Percentiles rank a stretch among this genome's conserved stretches.
Conservation (phyloP, 441 rosid species). For the Theobroma grandiflorum region DNA sequence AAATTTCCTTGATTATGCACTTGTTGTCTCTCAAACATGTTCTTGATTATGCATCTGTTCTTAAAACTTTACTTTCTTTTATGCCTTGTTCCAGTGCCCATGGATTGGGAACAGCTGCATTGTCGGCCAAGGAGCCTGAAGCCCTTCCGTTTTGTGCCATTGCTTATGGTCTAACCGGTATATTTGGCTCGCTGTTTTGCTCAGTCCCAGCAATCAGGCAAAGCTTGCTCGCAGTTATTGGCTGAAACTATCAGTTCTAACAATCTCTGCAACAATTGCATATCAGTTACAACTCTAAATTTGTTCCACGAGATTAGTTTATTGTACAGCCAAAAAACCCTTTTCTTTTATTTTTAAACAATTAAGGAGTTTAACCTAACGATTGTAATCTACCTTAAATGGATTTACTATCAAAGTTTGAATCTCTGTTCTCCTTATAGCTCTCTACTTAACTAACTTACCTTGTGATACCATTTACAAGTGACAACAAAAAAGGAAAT, state of each 20-base stretch:
- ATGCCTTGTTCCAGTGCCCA: slow-evolving; percentile 67
- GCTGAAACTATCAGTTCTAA: slow-evolving; percentile 41
- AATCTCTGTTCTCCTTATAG: no score
- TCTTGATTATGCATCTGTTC: slow-evolving; percentile 15
- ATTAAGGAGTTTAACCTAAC: no score
- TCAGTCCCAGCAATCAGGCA: slow-evolving; percentile 85
- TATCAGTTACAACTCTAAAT: background rate
- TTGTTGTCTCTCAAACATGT: slow-evolving; percentile 5
- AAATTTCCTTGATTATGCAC: background rate
- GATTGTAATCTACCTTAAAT: no score
- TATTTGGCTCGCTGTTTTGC: slow-evolving; percentile 87
- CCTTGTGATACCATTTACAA: no score
- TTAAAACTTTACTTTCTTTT: background rate
- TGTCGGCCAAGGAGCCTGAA: slow-evolving; percentile 96
- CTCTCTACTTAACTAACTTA: no score
- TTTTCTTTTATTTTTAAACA: no score
- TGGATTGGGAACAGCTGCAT: slow-evolving; percentile 96
- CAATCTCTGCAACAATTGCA: slow-evolving; percentile 9
- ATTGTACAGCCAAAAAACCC: slow-evolving; percentile 4
- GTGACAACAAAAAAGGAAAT: no score
- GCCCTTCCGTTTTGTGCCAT: slow-evolving; percentile 98
- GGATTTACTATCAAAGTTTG: no score
- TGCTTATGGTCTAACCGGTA: slow-evolving; percentile 95
- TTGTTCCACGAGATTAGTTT: background rate
- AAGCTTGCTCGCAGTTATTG: slow-evolving; percentile 76